Conservation (phyloP, 805 yeast species). For the Blastobotrys americana region DNA sequence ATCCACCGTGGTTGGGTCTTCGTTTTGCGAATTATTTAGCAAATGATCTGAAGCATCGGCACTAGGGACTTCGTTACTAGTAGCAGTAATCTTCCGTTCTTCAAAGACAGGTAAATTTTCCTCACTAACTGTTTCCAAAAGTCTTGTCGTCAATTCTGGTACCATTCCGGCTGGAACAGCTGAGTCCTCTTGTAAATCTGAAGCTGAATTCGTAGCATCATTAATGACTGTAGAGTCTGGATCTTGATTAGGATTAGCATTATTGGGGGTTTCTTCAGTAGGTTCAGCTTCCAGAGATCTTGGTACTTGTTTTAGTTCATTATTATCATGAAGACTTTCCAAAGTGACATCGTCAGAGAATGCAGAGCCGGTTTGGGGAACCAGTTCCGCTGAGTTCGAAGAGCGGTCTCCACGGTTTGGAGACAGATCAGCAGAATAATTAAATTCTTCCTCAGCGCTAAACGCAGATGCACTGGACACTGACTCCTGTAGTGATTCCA, state of each 20-base stretch:
- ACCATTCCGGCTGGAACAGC: too few species aligned
- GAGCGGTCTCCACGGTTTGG: neutral
- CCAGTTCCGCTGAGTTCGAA: too few species aligned
- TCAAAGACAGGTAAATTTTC: too few species aligned
- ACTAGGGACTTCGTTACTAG: slow-evolving; percentile 1
- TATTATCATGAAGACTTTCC: neutral
- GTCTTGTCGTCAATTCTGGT: too few species aligned
- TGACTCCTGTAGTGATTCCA: neutral
- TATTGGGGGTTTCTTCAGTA: neutral
- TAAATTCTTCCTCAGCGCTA: neutral
- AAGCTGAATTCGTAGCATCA: too few species aligned
- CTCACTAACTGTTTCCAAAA: too few species aligned
- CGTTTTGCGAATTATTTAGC: neutral
- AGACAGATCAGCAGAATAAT: neutral
- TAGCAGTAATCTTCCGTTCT: too few species aligned
- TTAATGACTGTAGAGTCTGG: neutral
- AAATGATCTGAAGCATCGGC: neutral
- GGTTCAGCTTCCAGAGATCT: neutral
- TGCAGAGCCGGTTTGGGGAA: too few species aligned
- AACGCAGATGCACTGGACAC: neutral
- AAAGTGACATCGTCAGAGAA: neutral
- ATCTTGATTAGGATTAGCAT: neutral
- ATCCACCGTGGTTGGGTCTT: neutral
- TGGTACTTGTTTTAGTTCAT: too few species aligned
- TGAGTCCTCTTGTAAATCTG: too few species aligned